Evolutionary conservation across 2,329 filamentous ascomycete species (phyloP).

Genomic region (Epichloe typhina): DNA sequence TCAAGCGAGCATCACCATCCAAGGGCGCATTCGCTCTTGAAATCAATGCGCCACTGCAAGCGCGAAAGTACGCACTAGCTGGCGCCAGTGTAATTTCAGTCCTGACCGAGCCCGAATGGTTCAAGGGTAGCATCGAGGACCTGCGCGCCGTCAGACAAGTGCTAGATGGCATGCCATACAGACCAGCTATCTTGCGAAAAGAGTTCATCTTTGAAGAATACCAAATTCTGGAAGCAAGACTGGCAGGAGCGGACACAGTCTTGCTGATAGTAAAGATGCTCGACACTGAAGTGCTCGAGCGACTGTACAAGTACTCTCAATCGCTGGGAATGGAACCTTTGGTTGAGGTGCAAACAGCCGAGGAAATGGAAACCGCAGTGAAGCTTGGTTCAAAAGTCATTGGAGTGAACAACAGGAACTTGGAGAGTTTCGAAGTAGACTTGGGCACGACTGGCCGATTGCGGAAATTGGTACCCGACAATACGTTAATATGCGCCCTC

Average conservation of each 20-base stretch:
- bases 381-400: constrained; percentile 81
- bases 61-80: constrained; percentile 79
- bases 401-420: constrained; percentile 93
- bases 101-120: constrained; percentile 97
- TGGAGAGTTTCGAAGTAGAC: constrained; percentile 95
- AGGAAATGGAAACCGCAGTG: constrained; percentile 84
- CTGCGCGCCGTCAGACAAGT: constrained; percentile 76
- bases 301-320: constrained; percentile 76
- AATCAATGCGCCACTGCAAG: constrained; percentile 79
- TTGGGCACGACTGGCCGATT: constrained; percentile 81
- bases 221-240: constrained; percentile 85
- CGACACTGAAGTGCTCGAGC: constrained; percentile 55
- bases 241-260: constrained; percentile 89
- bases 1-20: constrained; percentile 91
- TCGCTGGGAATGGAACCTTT: constrained; percentile 94
- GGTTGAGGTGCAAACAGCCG: constrained; percentile 88
- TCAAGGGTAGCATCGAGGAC: constrained; percentile 95
- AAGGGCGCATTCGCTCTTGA: constrained; percentile 88
- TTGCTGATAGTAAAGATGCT: constrained; percentile 98
- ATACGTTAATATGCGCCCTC: constrained; percentile 80
- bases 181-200: constrained; percentile 84
- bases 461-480: constrained; percentile 72
- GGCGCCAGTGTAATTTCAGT: constrained; percentile 96
- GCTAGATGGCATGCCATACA: constrained; percentile 79
- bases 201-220: constrained; percentile 98